Conservation (phyloP, 2,329 filamentous ascomycete species). For the Catunica adiposa region DNA sequence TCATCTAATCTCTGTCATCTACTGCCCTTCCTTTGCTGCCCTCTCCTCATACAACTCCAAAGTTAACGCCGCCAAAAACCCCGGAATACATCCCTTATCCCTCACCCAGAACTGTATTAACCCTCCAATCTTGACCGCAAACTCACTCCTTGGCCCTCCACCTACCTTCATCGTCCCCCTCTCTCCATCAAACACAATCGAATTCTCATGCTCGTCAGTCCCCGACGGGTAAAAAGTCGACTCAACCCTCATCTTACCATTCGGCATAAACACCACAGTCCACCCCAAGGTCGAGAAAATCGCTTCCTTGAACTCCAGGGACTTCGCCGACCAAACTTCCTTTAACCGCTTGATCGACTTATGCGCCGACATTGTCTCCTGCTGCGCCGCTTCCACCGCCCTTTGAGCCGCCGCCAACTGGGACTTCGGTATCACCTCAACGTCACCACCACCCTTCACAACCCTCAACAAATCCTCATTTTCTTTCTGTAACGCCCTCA, state of each 20-base stretch:
- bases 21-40: slow-evolving; percentile 19
- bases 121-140: slow-evolving; percentile 69
- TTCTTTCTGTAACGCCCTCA: slow-evolving; percentile 62
- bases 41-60: slow-evolving; percentile 80
- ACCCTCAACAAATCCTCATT: slow-evolving; percentile 66
- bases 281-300: slow-evolving; percentile 85
- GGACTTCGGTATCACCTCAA: slow-evolving; percentile 54
- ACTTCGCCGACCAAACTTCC: slow-evolving; percentile 83
- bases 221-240: slow-evolving; percentile 61
- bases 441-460: slow-evolving; percentile 28
- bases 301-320: slow-evolving; percentile 85
- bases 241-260: slow-evolving; percentile 86
- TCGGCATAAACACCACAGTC: slow-evolving; percentile 92
- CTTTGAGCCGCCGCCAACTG: slow-evolving; percentile 60
- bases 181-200: slow-evolving; percentile 78
- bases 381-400: slow-evolving; percentile 54
- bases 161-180: slow-evolving; percentile 96
- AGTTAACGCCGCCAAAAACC: slow-evolving; percentile 79
- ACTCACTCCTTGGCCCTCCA: slow-evolving; percentile 71
- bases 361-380: slow-evolving; percentile 54
- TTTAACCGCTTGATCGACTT: slow-evolving; percentile 77
- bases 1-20: not conserved
- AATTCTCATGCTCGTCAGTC: slow-evolving; percentile 54
- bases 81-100: slow-evolving; percentile 82
- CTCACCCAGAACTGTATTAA: slow-evolving; percentile 93